These are phyloP conservation scores for Spinacia oleracea DNA, from an alignment of 179 eudicot species.

Conservation along the genomic window DNA sequence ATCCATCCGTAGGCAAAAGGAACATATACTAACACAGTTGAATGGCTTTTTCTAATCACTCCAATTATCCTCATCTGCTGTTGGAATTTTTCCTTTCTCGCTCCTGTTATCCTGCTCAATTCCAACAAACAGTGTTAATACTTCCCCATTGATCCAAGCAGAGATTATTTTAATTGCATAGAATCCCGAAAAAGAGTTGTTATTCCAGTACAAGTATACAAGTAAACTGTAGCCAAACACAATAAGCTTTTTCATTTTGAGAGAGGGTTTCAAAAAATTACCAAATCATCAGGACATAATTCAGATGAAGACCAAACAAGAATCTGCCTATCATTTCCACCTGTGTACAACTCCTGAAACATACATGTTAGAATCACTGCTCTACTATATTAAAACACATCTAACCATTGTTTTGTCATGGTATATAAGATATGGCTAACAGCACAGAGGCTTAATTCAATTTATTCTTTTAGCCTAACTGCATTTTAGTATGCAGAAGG, in stretches of 20 bases:
- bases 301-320: constrained; percentile 87
- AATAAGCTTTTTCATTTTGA: background rate
- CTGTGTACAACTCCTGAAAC: constrained; percentile 81
- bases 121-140: background rate
- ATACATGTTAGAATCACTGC: background rate
- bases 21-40: background rate
- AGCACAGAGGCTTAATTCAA: background rate
- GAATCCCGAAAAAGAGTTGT: background rate
- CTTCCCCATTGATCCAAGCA: too few relatives aligned
- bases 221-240: too few relatives aligned
- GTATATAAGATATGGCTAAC: background rate
- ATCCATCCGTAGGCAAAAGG: background rate
- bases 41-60: constrained; percentile 48
- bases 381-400: background rate
- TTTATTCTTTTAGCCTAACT: background rate
- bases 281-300: constrained; percentile 49
- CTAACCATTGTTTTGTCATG: background rate
- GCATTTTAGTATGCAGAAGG: background rate
- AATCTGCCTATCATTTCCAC: constrained; percentile 88
- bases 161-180: too few relatives aligned
- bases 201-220: too few relatives aligned
- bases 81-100: constrained; percentile 37
- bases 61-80: constrained; percentile 80
- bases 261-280: constrained; percentile 15
- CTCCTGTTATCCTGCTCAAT: constrained; percentile 51